Evolutionary conservation across 2,329 filamentous ascomycete genomes (phyloP), one percentile per base, ranked within the genome.

Genomic region (Madurella mycetomatis): DNA sequence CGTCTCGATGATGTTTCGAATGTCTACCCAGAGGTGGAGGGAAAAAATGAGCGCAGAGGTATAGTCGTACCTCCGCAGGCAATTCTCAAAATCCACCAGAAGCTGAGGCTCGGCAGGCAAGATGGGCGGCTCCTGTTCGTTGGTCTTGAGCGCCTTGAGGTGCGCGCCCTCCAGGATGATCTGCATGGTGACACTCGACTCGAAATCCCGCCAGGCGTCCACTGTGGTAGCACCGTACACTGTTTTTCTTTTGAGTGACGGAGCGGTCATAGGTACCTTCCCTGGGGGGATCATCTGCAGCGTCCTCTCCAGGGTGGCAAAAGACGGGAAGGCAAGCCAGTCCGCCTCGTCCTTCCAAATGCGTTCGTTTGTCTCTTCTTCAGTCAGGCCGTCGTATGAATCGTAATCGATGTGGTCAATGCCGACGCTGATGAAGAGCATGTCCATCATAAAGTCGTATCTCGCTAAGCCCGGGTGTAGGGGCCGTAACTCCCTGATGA

Each of bases 11-110:
- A 66, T 66, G 39, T 62, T 61, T 1, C 66, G 67, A 31, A 70
- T 67, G 31, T 70, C 66, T 31, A 66, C 57, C 44, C 66, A 65
- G 3, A 69, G 59, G 19, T 69, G 65, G 13, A 66, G 52, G 5
- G 62, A 63, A 18, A 70, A 66, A 16, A 69, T 57, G 1, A 67
- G 55, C 16, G 64, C 59, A 1, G 64, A 63, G 9, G 60, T 54
- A 16, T 64, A 62, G 1, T 47, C 13, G 19, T 60, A 58, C 9
- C 41, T 53, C 13, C 51, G 53, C 15, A 67, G 53, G 9, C 62
- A 57, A 13, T 63, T 32, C 32, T 66, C 54, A 8, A 66, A 54
- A 15, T 62, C 62, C 3, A 60, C 52, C n/a, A 67, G 64, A 25
- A 69, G 55, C 42, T 65, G 60, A 15, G 69, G 63, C 47, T 67